Evolutionary conservation across 495 filamentous ascomycete species (phyloP), one percentile per base, ranked within the genome.

Genomic region (Cudoniella acicularis): DNA sequence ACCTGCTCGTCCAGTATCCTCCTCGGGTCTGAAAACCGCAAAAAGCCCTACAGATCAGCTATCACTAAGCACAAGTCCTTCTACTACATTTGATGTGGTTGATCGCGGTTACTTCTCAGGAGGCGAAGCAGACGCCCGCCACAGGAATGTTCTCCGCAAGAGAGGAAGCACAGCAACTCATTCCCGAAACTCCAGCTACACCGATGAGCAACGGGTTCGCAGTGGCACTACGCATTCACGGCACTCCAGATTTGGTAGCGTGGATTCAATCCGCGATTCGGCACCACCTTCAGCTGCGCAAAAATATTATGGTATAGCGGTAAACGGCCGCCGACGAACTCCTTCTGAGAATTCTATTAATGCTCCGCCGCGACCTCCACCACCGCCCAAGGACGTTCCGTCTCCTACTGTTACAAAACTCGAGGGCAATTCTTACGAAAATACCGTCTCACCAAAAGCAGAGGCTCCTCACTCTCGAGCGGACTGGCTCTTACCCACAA

Each of bases 91-190:
- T 36, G 92, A 94, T 27, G 18, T 52, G 10, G 72, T 93, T 20
- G 94, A 98, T 64, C 85, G 91, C 21, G 94, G 92, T 18, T 98
- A 98, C 70, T 96, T 96, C 68, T 98, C 94, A 1, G 90, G 91
- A 4, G 87, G 88, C 10, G 94, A 98, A 66, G 75, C 83, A 8
- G 91, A 96, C 57, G 75, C 79, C n/a, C 83, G 86, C 49, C 79
- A 75, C 45, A 82, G 89, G 50, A 94, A 91, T 67, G 80, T 92
- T 51, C 74, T 96, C 61, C 84, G 87, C 67, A 98, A 96, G 74
- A 86, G 88, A 52, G 84, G 60, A 10, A 63, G 64, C 24, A 67
- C 60, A 1, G 86, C 56, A 53, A 69, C 75, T 49, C 83, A 87
- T 71, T 82, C 83, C 26, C 76, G 80, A 40, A 85, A 89, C 57